Evolutionary conservation across 2,329 filamentous ascomycete species (phyloP), one percentile per base, ranked within the genome.

Genomic region (Pestalotiopsis sp.): DNA sequence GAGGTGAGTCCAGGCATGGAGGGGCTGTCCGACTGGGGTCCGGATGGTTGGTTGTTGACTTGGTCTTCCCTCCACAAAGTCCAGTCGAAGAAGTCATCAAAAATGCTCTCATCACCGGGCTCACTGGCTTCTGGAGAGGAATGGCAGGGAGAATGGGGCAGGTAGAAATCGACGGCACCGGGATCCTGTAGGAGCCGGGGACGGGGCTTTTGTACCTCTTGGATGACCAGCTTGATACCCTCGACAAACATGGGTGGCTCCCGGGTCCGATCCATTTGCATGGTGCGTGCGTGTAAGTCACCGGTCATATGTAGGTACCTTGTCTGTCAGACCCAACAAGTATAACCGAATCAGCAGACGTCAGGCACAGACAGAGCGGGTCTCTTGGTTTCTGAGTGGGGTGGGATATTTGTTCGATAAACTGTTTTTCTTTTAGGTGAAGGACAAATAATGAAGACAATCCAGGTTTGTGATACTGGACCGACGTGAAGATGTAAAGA

Each of bases 1-100:
- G 75, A 76, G 14, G 77, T 78, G 70, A 78, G 76, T 49, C 75
- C 76, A 71, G 77, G 77, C 67, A 77, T 74, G 70, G 77, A 78
- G 25, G 75, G 75, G 69, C 72, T 71, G 68, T 77, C 77, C 64
- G 75, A 77, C 69, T 75, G 74, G 75, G 72, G 75, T 41, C 20
- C 14, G 57, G 49, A 66, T 27, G 13, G 41, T 66, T 20, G n/a
- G 70, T 70, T 70, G 69, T 74, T 74, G 72, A 75, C 72, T 74
- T 74, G 75, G 58, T 67, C 68, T n/a, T 39, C 45, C 20, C 65
- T 64, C 36, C 52, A 68, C 58, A 63, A 36, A 25, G 61, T 59
- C 38, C 36, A 64, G 52, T 68, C 66, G 36, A 68, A 68, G 52
- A 66, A 57, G 31, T 56, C 64, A 17, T 66, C 64, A 66, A 23